These are phyloP conservation scores for Arachnopeziza araneosa DNA, from an alignment of 2,329 filamentous ascomycete genomes.

Conservation along the genomic window DNA sequence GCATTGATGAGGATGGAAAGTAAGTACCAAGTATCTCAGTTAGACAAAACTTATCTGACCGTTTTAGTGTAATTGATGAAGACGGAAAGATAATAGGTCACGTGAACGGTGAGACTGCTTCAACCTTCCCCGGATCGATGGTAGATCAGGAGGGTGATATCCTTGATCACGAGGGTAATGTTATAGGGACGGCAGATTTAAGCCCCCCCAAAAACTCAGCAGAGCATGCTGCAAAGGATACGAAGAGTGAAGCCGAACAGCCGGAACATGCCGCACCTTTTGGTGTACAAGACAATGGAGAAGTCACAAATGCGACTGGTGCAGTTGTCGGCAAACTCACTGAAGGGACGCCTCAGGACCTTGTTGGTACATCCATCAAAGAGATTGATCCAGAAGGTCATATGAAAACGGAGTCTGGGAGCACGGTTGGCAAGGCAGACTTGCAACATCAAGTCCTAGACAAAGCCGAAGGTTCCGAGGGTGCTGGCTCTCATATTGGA, in stretches of 20 bases:
- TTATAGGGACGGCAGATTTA: constrained; percentile 33
- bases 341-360: constrained; percentile 34
- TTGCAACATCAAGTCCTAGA: constrained; percentile 30
- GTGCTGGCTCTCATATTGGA: constrained; percentile 19
- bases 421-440: constrained; percentile 46
- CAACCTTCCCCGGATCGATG: constrained; percentile 45
- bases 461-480: constrained; percentile 19
- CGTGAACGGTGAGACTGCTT: constrained; percentile 59
- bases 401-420: constrained; percentile 49
- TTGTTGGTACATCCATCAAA: constrained; percentile 58
- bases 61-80: constrained; percentile 41
- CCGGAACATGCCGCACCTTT: constrained; percentile 46
- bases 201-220: not conserved
- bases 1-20: constrained; percentile 44
- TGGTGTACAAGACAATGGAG: constrained; percentile 44
- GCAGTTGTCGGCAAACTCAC: constrained; percentile 47
- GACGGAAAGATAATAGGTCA: constrained; percentile 48
- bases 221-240: constrained; percentile 3
- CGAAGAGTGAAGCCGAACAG: constrained; percentile 28
- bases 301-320: constrained; percentile 49
- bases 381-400: constrained; percentile 56
- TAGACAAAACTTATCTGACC: not conserved
- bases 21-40: not conserved
- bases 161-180: constrained; percentile 47
- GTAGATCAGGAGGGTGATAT: constrained; percentile 52